Conservation (phyloP, 78 protist genomes). For the Guillardia theta region DNA sequence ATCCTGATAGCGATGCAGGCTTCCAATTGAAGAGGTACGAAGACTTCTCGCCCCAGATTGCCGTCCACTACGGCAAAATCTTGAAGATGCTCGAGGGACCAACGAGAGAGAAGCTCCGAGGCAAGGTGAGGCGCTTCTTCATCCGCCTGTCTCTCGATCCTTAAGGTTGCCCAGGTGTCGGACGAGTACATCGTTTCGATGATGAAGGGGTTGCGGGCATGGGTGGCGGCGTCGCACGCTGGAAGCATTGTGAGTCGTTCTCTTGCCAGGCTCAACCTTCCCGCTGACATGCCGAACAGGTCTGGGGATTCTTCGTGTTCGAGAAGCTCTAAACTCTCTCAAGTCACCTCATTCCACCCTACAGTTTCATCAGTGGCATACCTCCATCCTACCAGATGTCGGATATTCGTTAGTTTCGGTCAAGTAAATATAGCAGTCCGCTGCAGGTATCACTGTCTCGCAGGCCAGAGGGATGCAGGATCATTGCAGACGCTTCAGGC, state of each 20-base stretch:
- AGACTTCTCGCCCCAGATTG: not conserved
- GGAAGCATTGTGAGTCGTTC: not conserved
- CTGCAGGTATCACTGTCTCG: too few species aligned
- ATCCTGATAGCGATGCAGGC: not conserved
- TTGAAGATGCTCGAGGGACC: not conserved
- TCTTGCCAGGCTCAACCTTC: not conserved
- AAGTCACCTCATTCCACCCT: too few species aligned
- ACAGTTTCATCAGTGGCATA: too few species aligned
- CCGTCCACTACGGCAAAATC: not conserved
- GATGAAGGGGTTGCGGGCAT: not conserved
- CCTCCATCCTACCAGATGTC: too few species aligned
- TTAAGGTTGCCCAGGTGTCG: not conserved
- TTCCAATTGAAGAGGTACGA: not conserved
- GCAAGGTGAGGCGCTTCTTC: not conserved
- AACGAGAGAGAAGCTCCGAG: not conserved
- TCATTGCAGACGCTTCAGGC: too few species aligned
- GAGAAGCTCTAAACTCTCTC: constrained; percentile 7
- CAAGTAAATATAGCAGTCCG: too few species aligned
- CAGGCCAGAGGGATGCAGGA: too few species aligned
- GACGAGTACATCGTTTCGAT: not conserved
- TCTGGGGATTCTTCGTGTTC: not conserved
- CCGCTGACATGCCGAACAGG: not conserved
- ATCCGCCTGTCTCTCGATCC: not conserved
- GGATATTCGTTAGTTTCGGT: too few species aligned
- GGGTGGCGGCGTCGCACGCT: not conserved